A percentile compares a stretch with the other conserved stretches of the same genome.
These are phyloP conservation scores for Dactylella cylindrospora DNA, from an alignment of 2,329 filamentous ascomycete species.

Conservation along the genomic window DNA sequence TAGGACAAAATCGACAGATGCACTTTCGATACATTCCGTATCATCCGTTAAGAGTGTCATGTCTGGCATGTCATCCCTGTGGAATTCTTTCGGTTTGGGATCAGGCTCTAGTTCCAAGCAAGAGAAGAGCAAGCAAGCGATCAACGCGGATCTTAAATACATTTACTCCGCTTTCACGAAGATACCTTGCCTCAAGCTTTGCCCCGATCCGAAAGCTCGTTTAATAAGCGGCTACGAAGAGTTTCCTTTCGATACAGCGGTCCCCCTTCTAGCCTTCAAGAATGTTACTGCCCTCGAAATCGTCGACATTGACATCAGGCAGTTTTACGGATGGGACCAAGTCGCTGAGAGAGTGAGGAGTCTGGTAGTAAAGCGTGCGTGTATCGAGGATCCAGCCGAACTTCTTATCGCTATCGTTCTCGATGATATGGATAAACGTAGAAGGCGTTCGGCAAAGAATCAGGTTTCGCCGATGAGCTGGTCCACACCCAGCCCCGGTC, in stretches of 20 bases:
- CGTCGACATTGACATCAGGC: constrained; percentile 90
- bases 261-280: constrained; percentile 95
- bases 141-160: constrained; percentile 88
- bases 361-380: constrained; percentile 81
- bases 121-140: constrained; percentile 83
- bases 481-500: constrained; percentile 56
- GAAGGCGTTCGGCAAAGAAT: constrained; percentile 81
- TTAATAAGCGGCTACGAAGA: constrained; percentile 93
- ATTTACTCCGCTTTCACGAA: constrained; percentile 98
- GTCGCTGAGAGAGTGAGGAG: constrained; percentile 88
- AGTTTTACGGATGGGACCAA: constrained; percentile 96
- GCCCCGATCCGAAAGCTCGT: constrained; percentile 88
- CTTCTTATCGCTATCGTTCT: constrained; percentile 89
- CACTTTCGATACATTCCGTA: constrained; percentile 89
- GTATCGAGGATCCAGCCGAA: constrained; percentile 85
- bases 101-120: constrained; percentile 77
- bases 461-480: constrained; percentile 76
- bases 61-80: constrained; percentile 92
- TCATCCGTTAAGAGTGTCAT: constrained; percentile 96
- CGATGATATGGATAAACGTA: constrained; percentile 91
- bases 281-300: constrained; percentile 93
- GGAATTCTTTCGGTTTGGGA: constrained; percentile 82
- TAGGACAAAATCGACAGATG: constrained; percentile 76
- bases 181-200: constrained; percentile 84
- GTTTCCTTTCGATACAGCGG: constrained; percentile 95